phyloP scores from a whole-genome alignment of 257 asterid genomes.

The Primulina tabacum region DNA sequence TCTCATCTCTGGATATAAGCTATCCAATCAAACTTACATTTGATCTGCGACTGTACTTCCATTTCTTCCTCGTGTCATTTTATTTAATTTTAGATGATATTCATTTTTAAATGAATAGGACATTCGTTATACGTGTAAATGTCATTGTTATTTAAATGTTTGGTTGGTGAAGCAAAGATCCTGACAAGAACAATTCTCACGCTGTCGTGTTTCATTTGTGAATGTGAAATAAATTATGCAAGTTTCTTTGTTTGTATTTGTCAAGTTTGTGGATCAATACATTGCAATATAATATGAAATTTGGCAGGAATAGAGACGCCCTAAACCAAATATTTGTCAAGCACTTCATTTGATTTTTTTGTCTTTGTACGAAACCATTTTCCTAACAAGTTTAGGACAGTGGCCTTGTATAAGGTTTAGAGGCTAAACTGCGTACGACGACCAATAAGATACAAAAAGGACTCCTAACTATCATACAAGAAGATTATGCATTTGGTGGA shows the following conservation, averaged over 20 bases:
- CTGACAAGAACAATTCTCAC: not conserved
- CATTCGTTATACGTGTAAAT: not conserved
- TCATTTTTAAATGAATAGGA: slow-evolving; percentile 10
- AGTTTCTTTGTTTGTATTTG: slow-evolving; percentile 1
- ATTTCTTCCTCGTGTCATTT: slow-evolving; percentile 19
- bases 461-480: not conserved
- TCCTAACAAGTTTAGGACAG: no score
- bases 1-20: slow-evolving; percentile 76
- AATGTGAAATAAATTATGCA: slow-evolving; percentile 15
- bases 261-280: not conserved
- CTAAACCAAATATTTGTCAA: slow-evolving; percentile 3
- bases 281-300: not conserved
- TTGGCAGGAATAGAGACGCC: not conserved
- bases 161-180: slow-evolving; percentile 14
- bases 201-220: slow-evolving; percentile 18
- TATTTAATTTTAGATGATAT: slow-evolving; percentile 19
- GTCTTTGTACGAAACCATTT: not conserved
- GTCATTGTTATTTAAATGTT: slow-evolving; percentile 20
- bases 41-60: slow-evolving; percentile 30
- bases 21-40: slow-evolving; percentile 65
- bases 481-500: not conserved
- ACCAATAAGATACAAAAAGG: not conserved
- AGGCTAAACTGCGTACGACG: not conserved
- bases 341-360: not conserved
- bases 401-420: not conserved